Conservation (phyloP, 2,329 filamentous ascomycete species). For the Neopestalotiopsis sp. region DNA sequence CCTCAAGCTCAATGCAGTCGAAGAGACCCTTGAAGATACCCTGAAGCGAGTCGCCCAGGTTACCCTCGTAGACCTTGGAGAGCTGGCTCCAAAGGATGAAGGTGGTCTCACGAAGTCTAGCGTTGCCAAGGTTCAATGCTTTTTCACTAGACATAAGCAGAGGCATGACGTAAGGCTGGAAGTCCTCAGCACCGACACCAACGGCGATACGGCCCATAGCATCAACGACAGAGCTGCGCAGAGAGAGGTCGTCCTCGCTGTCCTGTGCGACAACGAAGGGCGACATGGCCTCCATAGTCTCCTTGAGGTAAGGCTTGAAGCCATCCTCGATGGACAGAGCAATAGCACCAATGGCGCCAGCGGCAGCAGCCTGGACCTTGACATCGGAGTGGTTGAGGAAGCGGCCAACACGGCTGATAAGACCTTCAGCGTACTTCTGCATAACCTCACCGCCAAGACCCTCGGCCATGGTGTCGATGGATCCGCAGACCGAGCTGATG, state of each 20-base stretch:
- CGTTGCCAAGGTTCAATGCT: conserved; percentile 85
- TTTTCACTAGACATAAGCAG: conserved; percentile 94
- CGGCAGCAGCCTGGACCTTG: conserved; percentile 88
- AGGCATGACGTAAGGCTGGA: conserved; percentile 89
- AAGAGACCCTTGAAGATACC: conserved; percentile 82
- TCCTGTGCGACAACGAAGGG: conserved; percentile 86
- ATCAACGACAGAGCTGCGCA: conserved; percentile 89
- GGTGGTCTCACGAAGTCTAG: conserved; percentile 90
- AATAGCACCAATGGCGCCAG: conserved; percentile 88
- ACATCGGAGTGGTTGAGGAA: conserved; percentile 85
- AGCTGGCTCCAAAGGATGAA: conserved; percentile 97
- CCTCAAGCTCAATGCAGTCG: conserved; percentile 83
- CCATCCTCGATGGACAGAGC: conserved; percentile 81
- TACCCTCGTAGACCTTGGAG: conserved; percentile 88
- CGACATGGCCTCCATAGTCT: conserved; percentile 88
- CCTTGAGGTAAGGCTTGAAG: conserved; percentile 90
- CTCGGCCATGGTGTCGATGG: conserved; percentile 89
- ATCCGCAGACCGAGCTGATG: conserved; percentile 87
- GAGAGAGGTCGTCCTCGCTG: conserved; percentile 85
- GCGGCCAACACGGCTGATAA: conserved; percentile 83
- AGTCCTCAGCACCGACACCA: conserved; percentile 83
- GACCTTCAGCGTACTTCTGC: conserved; percentile 78
- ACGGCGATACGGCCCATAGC: conserved; percentile 91
- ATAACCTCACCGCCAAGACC: conserved; percentile 83
- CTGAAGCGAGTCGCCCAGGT: conserved; percentile 78